These are phyloP conservation scores for Macrotyloma uniflorum DNA, from an alignment of 306 rosid genomes.

Conservation along the genomic window DNA sequence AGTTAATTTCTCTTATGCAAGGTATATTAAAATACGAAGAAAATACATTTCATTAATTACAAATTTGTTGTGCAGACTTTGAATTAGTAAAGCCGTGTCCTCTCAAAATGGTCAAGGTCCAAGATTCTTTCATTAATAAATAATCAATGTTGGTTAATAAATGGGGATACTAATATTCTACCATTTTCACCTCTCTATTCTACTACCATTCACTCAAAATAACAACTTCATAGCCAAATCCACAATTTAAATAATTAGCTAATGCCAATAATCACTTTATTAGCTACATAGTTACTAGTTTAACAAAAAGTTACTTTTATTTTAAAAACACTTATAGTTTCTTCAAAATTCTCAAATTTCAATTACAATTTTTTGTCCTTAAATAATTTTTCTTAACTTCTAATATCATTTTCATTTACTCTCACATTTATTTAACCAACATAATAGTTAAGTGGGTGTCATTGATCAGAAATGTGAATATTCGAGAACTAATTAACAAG, in stretches of 20 bases:
- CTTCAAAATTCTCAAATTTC: no score
- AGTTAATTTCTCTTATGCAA: no score
- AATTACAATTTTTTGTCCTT: no score
- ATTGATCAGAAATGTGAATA: no score
- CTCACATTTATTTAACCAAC: no score
- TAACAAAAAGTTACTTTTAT: no score
- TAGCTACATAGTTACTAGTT: no score
- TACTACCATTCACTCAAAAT: not conserved
- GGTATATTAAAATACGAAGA: not conserved
- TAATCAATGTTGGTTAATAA: not conserved
- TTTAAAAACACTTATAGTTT: no score
- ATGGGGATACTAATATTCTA: not conserved
- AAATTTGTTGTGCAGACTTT: slow-evolving; percentile 10
- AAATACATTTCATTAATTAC: not conserved
- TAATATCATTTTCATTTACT: not conserved
- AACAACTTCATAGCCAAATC: not conserved
- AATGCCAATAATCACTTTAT: no score
- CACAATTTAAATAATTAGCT: not conserved
- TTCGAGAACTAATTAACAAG: no score
- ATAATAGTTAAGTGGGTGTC: no score
- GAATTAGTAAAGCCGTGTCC: slow-evolving; percentile 26
- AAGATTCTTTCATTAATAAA: slow-evolving; percentile 19
- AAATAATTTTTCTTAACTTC: no score
- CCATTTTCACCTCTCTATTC: not conserved
- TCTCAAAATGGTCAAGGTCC: slow-evolving; percentile 11